A percentile compares a stretch with the other conserved stretches of the same genome.
phyloP scores from a whole-genome alignment of 306 rosid species.

The Abrus pulchellus region DNA sequence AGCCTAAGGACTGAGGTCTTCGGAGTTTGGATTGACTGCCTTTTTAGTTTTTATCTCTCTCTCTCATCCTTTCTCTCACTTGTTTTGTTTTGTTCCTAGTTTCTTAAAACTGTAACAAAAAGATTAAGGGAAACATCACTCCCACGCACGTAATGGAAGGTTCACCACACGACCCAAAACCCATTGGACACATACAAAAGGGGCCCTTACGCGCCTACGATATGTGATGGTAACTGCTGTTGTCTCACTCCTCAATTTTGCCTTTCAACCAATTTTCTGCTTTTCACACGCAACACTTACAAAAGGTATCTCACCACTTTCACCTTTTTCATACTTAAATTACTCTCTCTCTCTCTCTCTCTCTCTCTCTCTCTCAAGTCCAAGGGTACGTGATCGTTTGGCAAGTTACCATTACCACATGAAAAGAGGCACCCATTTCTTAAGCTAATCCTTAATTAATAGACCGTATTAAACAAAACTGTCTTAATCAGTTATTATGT shows the following conservation, averaged over 20 bases:
- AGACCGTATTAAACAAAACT: slow-evolving; percentile 14
- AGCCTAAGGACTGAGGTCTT: slow-evolving; percentile 49
- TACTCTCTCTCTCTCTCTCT: slow-evolving; percentile 32
- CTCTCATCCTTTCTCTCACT: not conserved
- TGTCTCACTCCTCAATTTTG: slow-evolving; percentile 43
- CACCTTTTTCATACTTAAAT: slow-evolving; percentile 71
- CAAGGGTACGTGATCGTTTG: slow-evolving; percentile 54
- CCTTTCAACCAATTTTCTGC: slow-evolving; percentile 67
- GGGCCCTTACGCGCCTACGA: slow-evolving; percentile 48
- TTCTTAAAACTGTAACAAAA: slow-evolving; percentile 44
- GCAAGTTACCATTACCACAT: slow-evolving; percentile 58
- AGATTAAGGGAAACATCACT: slow-evolving; percentile 2
- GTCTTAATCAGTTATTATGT: slow-evolving; percentile 37
- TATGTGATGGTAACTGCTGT: slow-evolving; percentile 37
- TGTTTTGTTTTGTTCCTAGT: slow-evolving; percentile 40
- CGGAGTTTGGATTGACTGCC: slow-evolving; percentile 59
- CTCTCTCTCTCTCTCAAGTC: slow-evolving; percentile 38
- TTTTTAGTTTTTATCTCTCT: slow-evolving; percentile 39
- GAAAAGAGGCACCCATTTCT: slow-evolving; percentile 25
- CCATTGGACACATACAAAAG: not conserved
- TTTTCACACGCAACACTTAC: slow-evolving; percentile 83
- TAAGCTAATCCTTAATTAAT: slow-evolving; percentile 31
- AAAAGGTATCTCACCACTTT: slow-evolving; percentile 76
- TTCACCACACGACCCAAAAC: slow-evolving; percentile 16
- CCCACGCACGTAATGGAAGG: slow-evolving; percentile 43